These are phyloP conservation scores for Lunasporangiospora selenospora DNA, from an alignment of 192 early-diverging fungal genomes.

Conservation along the genomic window DNA sequence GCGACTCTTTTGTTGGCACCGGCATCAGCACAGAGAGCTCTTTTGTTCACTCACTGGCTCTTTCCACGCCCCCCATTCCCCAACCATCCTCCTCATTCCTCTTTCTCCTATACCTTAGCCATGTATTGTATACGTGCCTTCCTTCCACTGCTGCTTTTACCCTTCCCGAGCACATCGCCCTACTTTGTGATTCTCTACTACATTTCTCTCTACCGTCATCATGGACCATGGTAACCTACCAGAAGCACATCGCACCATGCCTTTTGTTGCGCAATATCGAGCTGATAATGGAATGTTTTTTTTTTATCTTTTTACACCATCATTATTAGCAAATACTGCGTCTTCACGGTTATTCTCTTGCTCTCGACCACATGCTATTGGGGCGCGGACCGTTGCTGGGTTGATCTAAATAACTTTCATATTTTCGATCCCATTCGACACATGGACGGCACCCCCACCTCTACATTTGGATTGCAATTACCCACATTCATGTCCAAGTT, in stretches of 20 bases:
- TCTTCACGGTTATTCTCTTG: constrained; percentile 59
- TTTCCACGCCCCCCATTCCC: no score
- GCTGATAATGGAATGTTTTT: neutral
- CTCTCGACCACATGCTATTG: constrained; percentile 68
- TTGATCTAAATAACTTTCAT: constrained; percentile 52
- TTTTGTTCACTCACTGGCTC: no score
- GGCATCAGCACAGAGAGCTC: no score
- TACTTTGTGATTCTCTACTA: constrained; percentile 61
- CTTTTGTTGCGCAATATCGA: neutral
- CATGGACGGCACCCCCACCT: constrained; percentile 26
- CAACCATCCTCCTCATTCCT: neutral
- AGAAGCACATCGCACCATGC: neutral
- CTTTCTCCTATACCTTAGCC: neutral
- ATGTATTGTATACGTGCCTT: constrained; percentile 70
- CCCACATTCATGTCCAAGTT: constrained; percentile 18
- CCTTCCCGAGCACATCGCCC: constrained; percentile 66
- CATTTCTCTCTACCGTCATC: constrained; percentile 64
- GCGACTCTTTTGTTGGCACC: no score
- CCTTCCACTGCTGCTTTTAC: constrained; percentile 61
- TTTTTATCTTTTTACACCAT: constrained; percentile 3
- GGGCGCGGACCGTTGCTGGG: constrained; percentile 67
- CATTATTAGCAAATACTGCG: constrained; percentile 57
- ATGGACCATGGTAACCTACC: constrained; percentile 61
- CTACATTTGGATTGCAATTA: constrained; percentile 32
- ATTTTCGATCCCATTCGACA: constrained; percentile 34